A percentile compares a stretch with the other conserved stretches of the same genome.
Conservation (phyloP, 768 basidiomycete genomes). For the Kwoniella mangroviensis region DNA sequence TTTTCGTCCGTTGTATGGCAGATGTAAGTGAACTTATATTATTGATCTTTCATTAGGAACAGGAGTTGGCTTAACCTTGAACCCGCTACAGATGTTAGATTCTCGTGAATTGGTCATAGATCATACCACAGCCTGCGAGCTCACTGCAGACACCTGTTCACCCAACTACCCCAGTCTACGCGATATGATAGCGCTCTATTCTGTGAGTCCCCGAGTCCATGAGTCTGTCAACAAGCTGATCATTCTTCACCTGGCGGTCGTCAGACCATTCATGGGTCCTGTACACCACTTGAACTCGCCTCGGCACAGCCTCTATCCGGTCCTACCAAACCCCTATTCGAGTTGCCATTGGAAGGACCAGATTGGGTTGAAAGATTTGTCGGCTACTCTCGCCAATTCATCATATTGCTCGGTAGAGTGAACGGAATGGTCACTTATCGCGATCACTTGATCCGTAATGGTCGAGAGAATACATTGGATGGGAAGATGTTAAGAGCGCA, state of each 20-base stretch:
- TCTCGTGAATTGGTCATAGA: constrained; percentile 21
- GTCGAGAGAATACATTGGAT: neutral
- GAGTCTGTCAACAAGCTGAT: no score
- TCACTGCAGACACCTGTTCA: neutral
- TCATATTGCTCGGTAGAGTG: constrained; percentile 12
- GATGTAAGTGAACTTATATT: constrained; percentile 18
- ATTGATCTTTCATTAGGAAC: no score
- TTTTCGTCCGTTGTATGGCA: constrained; percentile 25
- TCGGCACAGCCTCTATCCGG: neutral
- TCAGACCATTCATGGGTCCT: constrained; percentile 18
- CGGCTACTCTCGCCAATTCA: constrained; percentile 17
- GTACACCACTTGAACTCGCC: constrained; percentile 6
- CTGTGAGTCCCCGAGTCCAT: constrained; percentile 9
- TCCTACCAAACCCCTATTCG: neutral
- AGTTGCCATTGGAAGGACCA: neutral
- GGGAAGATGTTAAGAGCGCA: neutral
- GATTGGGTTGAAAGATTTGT: constrained; percentile 31
- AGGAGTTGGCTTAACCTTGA: neutral
- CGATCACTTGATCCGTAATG: neutral
- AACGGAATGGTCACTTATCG: constrained; percentile 18
- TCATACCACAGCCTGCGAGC: neutral
- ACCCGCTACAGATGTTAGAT: constrained; percentile 21
- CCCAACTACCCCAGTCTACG: constrained; percentile 18
- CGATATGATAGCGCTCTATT: constrained; percentile 26
- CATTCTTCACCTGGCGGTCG: no score